Percentiles rank a stretch among this genome's conserved stretches.
Conservation (phyloP, 129 eudicot genomes). For the Artemisia annua region DNA sequence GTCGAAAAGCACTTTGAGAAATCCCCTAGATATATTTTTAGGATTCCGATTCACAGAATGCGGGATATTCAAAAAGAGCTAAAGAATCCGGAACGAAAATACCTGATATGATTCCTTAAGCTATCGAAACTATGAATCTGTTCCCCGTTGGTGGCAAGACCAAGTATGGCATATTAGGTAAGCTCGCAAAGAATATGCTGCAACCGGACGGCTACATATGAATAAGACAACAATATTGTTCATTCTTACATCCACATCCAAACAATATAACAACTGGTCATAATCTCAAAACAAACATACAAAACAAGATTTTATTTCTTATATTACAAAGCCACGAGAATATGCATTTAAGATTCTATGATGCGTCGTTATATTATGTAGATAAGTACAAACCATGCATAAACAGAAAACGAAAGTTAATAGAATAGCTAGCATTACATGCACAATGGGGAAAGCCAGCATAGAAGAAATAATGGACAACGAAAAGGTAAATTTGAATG, state of each 20-base stretch:
- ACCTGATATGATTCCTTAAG: conserved; percentile 9
- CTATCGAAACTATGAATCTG: not conserved
- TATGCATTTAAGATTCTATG: conserved; percentile 32
- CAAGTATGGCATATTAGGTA: conserved; percentile 14
- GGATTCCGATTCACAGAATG: too few species aligned
- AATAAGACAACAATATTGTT: conserved; percentile 30
- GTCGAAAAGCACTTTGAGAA: too few species aligned
- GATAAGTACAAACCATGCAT: not conserved
- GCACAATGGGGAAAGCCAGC: conserved; percentile 33
- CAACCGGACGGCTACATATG: conserved; percentile 26
- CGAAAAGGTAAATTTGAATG: conserved; percentile 26
- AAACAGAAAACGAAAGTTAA: not conserved
- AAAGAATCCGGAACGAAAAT: not conserved
- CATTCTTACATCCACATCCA: not conserved
- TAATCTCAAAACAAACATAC: conserved; percentile 17
- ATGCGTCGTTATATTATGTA: conserved; percentile 6
- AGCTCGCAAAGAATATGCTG: conserved; percentile 28
- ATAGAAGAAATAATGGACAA: conserved; percentile 15
- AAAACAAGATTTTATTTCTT: conserved; percentile 21
- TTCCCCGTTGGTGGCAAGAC: not conserved
- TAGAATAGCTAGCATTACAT: conserved; percentile 8
- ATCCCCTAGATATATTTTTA: too few species aligned
- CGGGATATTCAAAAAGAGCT: too few species aligned
- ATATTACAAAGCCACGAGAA: conserved; percentile 17
- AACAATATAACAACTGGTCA: conserved; percentile 6